phyloP scores from a whole-genome alignment of 345 rosid species.

The Streptanthus diversifolius region DNA sequence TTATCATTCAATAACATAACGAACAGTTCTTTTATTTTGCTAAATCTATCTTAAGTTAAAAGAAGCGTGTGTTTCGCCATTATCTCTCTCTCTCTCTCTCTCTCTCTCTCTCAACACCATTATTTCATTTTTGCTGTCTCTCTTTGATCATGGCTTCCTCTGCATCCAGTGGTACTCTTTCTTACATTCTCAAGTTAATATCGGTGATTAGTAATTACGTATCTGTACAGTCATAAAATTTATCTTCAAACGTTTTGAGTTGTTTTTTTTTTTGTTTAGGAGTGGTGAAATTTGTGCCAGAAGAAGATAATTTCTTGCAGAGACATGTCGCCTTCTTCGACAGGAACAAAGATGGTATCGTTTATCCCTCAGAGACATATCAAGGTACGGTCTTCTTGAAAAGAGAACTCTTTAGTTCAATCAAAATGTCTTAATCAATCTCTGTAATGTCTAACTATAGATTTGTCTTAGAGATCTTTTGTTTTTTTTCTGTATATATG shows the following conservation, averaged over 20 bases:
- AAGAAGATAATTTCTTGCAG: constrained; percentile 50
- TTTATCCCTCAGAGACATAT: constrained; percentile 80
- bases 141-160: constrained; percentile 29
- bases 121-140: neutral
- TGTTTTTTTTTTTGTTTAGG: neutral
- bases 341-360: constrained; percentile 62
- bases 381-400: constrained; percentile 41
- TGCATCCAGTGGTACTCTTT: constrained; percentile 15
- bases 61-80: constrained; percentile 15
- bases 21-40: neutral
- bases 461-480: neutral
- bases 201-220: neutral
- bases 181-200: neutral
- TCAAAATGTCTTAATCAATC: neutral
- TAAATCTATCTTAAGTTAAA: neutral
- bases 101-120: neutral
- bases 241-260: neutral
- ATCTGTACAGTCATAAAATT: neutral
- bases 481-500: neutral
- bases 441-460: neutral
- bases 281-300: constrained; percentile 32
- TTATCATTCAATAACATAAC: neutral
- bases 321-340: constrained; percentile 84
- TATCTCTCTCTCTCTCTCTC: neutral
- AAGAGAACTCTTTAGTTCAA: neutral